Evolutionary conservation across 148 eudicot species (phyloP).

Genomic region (Rhododendron ovatum): DNA sequence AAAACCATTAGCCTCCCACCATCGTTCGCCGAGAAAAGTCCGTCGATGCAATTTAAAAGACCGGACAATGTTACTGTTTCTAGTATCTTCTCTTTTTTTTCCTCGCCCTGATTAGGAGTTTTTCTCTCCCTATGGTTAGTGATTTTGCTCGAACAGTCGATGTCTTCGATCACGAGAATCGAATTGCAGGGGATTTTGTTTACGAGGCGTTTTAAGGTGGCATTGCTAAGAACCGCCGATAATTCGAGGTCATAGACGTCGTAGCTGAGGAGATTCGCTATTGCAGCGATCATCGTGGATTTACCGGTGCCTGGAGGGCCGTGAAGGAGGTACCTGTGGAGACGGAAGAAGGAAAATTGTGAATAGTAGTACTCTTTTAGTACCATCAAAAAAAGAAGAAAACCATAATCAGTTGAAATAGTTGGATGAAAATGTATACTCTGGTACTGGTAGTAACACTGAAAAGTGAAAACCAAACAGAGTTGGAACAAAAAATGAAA

Average conservation of each 20-base stretch:
- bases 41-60: conserved; percentile 50
- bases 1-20: conserved; percentile 46
- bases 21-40: conserved; percentile 52
- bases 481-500: too few relatives aligned
- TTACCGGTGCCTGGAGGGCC: conserved; percentile 68
- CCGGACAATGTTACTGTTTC: conserved; percentile 48
- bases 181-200: conserved; percentile 43
- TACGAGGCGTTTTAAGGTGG: conserved; percentile 34
- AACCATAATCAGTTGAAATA: not conserved
- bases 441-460: not conserved
- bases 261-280: conserved; percentile 46
- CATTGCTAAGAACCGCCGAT: conserved; percentile 41
- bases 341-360: not conserved
- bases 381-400: not conserved
- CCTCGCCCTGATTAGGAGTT: not conserved
- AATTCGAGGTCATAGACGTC: conserved; percentile 57
- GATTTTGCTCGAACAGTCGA: conserved; percentile 49
- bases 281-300: conserved; percentile 61
- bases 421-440: not conserved
- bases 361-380: not conserved
- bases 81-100: not conserved
- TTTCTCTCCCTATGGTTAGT: conserved; percentile 34
- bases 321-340: conserved; percentile 25
- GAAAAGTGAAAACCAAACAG: too few relatives aligned
- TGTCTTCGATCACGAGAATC: conserved; percentile 57